Conservation (phyloP, 2,329 filamentous ascomycete species). For the Akanthomyces muscarius region DNA sequence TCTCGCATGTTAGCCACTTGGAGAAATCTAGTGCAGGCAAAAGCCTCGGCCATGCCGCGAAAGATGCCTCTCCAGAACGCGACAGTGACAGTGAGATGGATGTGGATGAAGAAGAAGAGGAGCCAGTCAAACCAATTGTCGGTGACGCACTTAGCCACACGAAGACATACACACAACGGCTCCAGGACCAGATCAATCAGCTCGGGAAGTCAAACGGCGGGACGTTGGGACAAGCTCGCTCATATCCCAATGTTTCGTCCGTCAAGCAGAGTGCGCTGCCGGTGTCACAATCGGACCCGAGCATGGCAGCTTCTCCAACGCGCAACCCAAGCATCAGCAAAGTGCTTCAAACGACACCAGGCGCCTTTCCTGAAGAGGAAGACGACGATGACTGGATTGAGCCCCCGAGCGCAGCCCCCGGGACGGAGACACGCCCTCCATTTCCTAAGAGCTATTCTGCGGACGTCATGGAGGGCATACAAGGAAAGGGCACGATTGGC, state of each 20-base stretch:
- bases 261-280: conserved; percentile 28
- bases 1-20: conserved; percentile 73
- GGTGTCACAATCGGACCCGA: conserved; percentile 27
- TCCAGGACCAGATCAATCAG: conserved; percentile 88
- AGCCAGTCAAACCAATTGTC: conserved; percentile 41
- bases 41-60: conserved; percentile 54
- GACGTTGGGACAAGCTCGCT: conserved; percentile 45
- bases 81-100: conserved; percentile 52
- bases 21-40: conserved; percentile 73
- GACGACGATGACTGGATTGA: conserved; percentile 62
- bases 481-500: conserved; percentile 45
- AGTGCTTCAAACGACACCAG: conserved; percentile 44
- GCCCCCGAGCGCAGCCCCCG: conserved; percentile 38
- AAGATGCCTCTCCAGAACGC: conserved; percentile 42
- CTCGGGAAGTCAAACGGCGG: conserved; percentile 55
- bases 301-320: conserved; percentile 27
- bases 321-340: conserved; percentile 26
- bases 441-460: conserved; percentile 58
- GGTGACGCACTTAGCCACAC: conserved; percentile 50
- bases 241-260: conserved; percentile 36
- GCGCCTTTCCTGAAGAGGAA: conserved; percentile 56
- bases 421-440: conserved; percentile 41
- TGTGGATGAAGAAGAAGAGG: conserved; percentile 41
- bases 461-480: conserved; percentile 57
- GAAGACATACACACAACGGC: conserved; percentile 87